Evolutionary conservation across 2,329 filamentous ascomycete genomes (phyloP), one percentile per base, ranked within the genome.

Genomic region (Graphium sp.): DNA sequence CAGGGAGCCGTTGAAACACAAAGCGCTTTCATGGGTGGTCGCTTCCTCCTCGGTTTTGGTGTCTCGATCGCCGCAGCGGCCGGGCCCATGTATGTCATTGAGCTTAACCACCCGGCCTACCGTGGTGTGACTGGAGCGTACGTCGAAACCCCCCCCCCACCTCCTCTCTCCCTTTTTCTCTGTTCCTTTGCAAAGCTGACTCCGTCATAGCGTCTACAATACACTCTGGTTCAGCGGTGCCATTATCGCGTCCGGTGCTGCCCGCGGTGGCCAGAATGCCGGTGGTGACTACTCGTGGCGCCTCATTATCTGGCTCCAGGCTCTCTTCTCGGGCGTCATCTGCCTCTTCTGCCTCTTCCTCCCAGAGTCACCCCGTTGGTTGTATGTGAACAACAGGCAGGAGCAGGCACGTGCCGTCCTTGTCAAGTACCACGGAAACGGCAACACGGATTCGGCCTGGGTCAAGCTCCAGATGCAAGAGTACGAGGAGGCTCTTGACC

Each of bases 11-110:
- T 60, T 19, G 40, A 53, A 28, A 52, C 49, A 24, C 49, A 56
- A 2, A 50, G 47, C 7, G 57, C 62, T 33, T 72, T 74, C 45
- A 65, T 74, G 45, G 64, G 51, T 6, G 61, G 63, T 5, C 52
- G 64, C 15, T 66, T 68, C 40, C 39, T 67, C 15, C 52, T 68
- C 13, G 63, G 63, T 6, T 64, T 66, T 32, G 71, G 71, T 22
- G 66, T 71, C 23, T 58, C 62, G 3, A 66, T 76, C 33, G 62
- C 64, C 4, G 60, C 63, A 5, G 60, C 65, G 4, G 67, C 69
- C 5, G 70, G 64, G 1, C 72, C 72, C 2, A 62, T 67, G n/a
- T 75, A 74, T 41, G 63, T 66, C 11, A 63, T 69, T 24, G 73
- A 78, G 43, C 56, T 73, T 32, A 59, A 67, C 2, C 72, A 76